Evolutionary conservation across 2,329 filamentous ascomycete genomes (phyloP), one percentile per base, ranked within the genome.

Genomic region (Neurospora sp.): DNA sequence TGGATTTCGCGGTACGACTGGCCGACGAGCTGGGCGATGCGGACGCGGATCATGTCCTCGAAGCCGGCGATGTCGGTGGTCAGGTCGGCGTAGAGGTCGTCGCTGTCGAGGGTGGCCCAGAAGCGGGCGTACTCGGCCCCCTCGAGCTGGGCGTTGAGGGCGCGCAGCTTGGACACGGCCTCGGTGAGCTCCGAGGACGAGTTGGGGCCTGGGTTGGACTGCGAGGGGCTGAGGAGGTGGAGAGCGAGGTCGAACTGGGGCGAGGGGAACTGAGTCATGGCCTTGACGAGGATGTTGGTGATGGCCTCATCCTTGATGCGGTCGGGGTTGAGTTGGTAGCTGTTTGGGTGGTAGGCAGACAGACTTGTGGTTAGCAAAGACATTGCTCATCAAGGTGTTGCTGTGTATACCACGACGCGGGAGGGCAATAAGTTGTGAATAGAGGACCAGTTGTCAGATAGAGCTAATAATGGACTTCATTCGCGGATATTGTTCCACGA

Each of bases 321-420:
- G 85, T 98, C 94, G 68, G 96, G 96, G 88, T 99, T 99, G 85
- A 99, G 97, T 85, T 99, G 96, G 87, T 99, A 99, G 75, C 96
- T 99, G 77, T 72, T n/a, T 38, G 68, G 23, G 10, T 17, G 23
- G 66, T 40, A 62, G 67, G 67, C 70, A 73, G 71, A 71, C 67
- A n/a, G 40, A 17, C 40, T 42, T 42, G 40, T n/a, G 17, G 40
- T 42, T 42, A 42, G 40, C 40, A 42, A 42, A 17, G 68, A 68
- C 68, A 58, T 66, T 66, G 68, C 69, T 72, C 42, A 70, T 58
- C 39, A 42, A 46, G 52, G n/a, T n/a, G 39, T n/a, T 17, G n/a
- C 28, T 33, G 11, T 42, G 1, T 42, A 36, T 6, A 42, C 15
- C 15, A 42, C n/a, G 40, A 42, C 15, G 17, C 40, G 6, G 40